Evolutionary conservation across 2,329 filamentous ascomycete genomes (phyloP), one percentile per base, ranked within the genome.

Genomic region (Macrophomina phaseolina): DNA sequence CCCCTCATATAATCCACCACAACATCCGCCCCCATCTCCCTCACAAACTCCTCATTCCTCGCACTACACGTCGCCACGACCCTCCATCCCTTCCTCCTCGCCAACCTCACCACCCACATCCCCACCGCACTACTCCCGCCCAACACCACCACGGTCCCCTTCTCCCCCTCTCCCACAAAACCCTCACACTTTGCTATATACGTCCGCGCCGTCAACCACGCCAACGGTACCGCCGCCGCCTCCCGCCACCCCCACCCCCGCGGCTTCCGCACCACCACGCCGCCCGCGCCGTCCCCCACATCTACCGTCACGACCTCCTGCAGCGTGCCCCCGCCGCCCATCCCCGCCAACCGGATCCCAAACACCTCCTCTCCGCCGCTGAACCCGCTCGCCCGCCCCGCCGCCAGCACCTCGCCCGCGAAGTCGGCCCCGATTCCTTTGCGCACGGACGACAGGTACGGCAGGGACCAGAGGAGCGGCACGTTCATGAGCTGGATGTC

Each of bases 21-120:
- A 71, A 83, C 81, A 68, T 85, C 81, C 0, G 81, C 84, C 0
- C 85, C 85, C 4, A 87, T 71, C 1, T 72, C 68, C 66, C 70
- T 78, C 1, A 86, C 83, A 69, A 85, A 71, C 1, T 79, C 81
- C 5, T 71, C 77, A 56, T 86, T 86, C 51, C 70, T 75, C 1
- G 74, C 79, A 1, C 83, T 85, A 71, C 84, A 86, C 11, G 85
- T 79, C 0, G 75, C 84, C 1, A 81, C 80, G 1, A 87, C 79
- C 58, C 75, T 72, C 2, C 82, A 84, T 0, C 70, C 76, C 18
- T 36, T 28, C 73, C 62, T 75, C 68, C 48, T 81, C 77, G 68
- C 83, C 77, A 70, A 34, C 1, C 80, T 74, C 0, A 82, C 79
- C 32, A 70, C 69, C 70, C 78, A 76, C 52, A 72, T 72, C 8